Base-by-base conservation (phyloP, 768 basidiomycete genomes). In the Lepiota subincarnata region DNA sequence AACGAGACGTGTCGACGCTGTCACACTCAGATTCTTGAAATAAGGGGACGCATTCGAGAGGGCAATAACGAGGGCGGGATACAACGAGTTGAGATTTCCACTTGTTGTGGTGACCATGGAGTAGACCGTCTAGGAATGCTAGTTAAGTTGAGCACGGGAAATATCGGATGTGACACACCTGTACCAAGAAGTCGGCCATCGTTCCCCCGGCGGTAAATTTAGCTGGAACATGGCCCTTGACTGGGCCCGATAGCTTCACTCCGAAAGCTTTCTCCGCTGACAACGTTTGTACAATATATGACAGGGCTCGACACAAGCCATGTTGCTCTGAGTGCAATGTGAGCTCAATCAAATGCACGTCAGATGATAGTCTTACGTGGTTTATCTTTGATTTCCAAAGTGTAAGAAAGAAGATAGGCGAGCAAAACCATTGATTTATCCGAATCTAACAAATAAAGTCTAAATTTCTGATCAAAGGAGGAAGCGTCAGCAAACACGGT, bases 41-140 rank as follows among this genome's bases (percentile, higher is more conserved):
- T 90, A 86, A 0, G 96, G 94, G 0, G 94, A 89, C 12, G 82
- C 76, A 67, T 99, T 99, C 11, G 90, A 84, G 28, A 99, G 73
- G 0, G 91, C 82, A 46, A 98, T 95, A 53, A 97, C 84, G 31
- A 98, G 77, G 2, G 97, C 91, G 1, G 95, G 95, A 67, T 98
- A 98, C 16, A 97, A 70, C 3, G 89, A 88, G 60, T 84, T 87
- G 34, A 97, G 73, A 41, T 74, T 66, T 1, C 92, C 92, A 0
- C 91, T 86, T 2, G 94, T 92, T 0, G 90, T 92, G 4, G 94
- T 88, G 20, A 98, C 84, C 61, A 94, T 86, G 4, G 88, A 81
- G 67, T 97, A 97, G 38, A 97, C 82, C 1, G 92, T 84, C 92
- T 96, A 55, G 40, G 40, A 31, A 59, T 48, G 26, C 39, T 55